Base-by-base conservation (phyloP, 2,329 filamentous ascomycete species). In the Tolypocladium nubicola region DNA sequence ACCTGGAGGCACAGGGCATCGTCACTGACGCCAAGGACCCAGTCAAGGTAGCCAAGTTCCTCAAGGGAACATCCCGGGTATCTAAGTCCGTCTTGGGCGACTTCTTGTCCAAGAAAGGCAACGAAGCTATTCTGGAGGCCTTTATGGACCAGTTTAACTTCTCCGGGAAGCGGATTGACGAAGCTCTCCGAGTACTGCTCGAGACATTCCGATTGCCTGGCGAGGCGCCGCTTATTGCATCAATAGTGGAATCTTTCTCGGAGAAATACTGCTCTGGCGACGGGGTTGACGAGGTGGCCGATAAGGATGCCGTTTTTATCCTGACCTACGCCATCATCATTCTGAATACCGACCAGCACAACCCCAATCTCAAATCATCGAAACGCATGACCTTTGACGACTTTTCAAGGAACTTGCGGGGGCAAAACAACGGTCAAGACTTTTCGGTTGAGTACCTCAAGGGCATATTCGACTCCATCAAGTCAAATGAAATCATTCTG, bases 301-400 rank as follows among this genome's bases (percentile, higher is more conserved):
- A 96, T 66, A 88, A 89, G 64, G 94, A 99, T 70, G 85, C 91
- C 9, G 86, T 94, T 26, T 99, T 89, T 66, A 85, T 99, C 53
- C 77, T 99, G 55, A 93, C 89, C 0, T 99, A 99, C 69, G 94
- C 92, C 41, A 95, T 97, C 66, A 96, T 99, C 70, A 91, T 99
- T 84, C 77, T 99, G 57, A 99, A 99, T 68, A 97, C 93, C 1
- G 94, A 99, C 68, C 88, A 95, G 66, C 94, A 97, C 71, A 99
- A 96, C 67, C 92, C 91, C 0, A 97, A 97, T 64, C 73, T 97
- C 61, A 91, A 84, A 64, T 73, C 80, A 1, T 78, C 85, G 64
- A 89, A 88, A 67, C 89, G 93, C 45, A 99, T 99, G 94, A 85
- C 85, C 1, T 79, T 86, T 47, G 80, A 84, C 56, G 88, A 93